Evolutionary conservation across 2,329 filamentous ascomycete species (phyloP), one percentile per base, ranked within the genome.

Genomic region (Didymosphaeria variabile): DNA sequence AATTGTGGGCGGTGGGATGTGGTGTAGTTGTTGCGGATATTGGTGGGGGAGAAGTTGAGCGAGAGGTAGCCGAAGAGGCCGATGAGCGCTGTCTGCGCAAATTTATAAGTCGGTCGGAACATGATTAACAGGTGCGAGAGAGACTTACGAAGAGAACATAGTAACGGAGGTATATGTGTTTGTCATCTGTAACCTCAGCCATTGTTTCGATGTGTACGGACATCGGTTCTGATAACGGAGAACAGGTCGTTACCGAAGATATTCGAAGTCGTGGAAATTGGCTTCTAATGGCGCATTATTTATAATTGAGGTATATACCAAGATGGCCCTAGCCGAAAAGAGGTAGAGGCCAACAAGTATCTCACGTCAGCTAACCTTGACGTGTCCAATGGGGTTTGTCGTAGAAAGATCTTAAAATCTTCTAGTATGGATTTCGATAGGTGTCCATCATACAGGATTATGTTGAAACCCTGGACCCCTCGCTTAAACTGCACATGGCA

Each of bases 21-120:
- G 1, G 50, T 53, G 34, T 53, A 53, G 34, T 53, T 53, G 13
- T 12, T 19, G 15, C 50, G 50, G 26, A 53, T 53, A 19, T 7
- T 17, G 19, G 50, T 10, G 34, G 50, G 50, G 1, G 50, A 53
- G 21, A 53, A n/a, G 12, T 31, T 42, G 36, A 53, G 50, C 10
- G 50, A 53, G 32, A 53, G 12, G 50, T 53, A 53, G 36, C 50
- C 50, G 34, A 40, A 17, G 8, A 53, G 34, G 13, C 50, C 50
- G 21, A 53, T n/a, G 17, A 42, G 10, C 2, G 34, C 36, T 8
- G 50, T 53, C 50, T 53, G 36, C 3, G 5, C 13, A 17, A 40
- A 17, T 13, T 5, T 40, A 15, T 44, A 21, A 17, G 3, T 9
- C 3, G 12, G 9, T 53, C 36, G 29, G 36, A 44, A 7, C 19